Evolutionary conservation across 2,329 filamentous ascomycete genomes (phyloP), one percentile per base, ranked within the genome.

Genomic region (Ophiostoma populinum): DNA sequence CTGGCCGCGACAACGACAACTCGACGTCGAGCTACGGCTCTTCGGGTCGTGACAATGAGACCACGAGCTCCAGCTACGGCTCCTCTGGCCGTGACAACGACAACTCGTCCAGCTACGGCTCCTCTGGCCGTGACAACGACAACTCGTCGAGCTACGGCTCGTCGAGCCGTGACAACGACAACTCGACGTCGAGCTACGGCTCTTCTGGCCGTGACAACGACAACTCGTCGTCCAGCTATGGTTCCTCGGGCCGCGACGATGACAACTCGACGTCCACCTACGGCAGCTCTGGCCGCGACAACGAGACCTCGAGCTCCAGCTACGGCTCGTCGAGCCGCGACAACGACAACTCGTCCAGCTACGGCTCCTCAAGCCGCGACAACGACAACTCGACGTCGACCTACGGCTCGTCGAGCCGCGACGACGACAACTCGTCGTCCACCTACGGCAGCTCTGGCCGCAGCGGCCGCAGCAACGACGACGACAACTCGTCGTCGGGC

Each of bases 241-340:
- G n/a, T n/a, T n/a, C n/a, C n/a, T n/a, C 42, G 27, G 24, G 28
- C 29, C 27, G 25, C 27, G 38, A 43, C 34, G 39, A 35, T 28
- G 48, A 44, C 34, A 28, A 26, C 35, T 35, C 13, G 7, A 36
- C 37, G 37, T 19, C 19, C 22, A 19, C 20, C 35, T 10, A 24
- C 25, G 30, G 35, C 15, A 20, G 27, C 20, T 35, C 42, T 26
- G 24, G 21, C 29, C 24, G 21, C 30, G 37, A 42, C 34, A 39
- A 33, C 34, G 47, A 43, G 30, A 45, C 46, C 22, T 43, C 42
- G 8, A 46, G 46, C 17, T 40, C 37, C 12, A 28, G 37, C 35
- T 20, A 25, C 24, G 18, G 22, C 20, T 19, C 34, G n/a, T n/a
- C 20, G 9, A 20, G 34, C 15, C 3, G 15, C 26, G 31, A 33